A percentile compares a stretch with the other conserved stretches of the same genome.
Conservation (phyloP, 2,329 filamentous ascomycete genomes). For the Emergomyces pasteurianus region DNA sequence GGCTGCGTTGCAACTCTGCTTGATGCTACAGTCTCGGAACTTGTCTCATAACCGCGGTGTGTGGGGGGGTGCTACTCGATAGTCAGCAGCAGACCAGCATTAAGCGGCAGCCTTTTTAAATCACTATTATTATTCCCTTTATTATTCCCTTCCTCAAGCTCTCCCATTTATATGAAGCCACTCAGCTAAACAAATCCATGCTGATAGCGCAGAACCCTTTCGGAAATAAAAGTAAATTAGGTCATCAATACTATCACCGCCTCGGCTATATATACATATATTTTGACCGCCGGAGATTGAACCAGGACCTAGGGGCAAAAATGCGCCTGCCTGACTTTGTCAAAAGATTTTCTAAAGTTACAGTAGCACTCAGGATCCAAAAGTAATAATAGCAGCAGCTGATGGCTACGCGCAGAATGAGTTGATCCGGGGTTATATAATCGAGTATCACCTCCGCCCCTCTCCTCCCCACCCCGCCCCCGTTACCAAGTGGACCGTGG, state of each 20-base stretch:
- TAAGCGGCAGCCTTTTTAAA: no score
- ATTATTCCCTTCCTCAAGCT: no score
- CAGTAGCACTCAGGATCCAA: not conserved
- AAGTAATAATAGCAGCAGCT: not conserved
- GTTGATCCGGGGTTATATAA: not conserved
- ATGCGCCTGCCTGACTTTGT: not conserved
- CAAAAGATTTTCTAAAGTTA: not conserved
- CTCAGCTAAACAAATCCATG: no score
- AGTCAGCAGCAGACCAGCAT: not conserved
- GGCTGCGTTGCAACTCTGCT: not conserved
- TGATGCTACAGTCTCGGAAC: not conserved
- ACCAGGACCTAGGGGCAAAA: no score
- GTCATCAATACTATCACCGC: not conserved
- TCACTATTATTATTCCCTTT: no score
- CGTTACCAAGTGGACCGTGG: no score
- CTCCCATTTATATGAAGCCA: not conserved
- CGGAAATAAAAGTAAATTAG: not conserved
- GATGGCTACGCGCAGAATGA: not conserved
- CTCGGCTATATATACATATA: not conserved
- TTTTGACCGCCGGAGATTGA: not conserved
- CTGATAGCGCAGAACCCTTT: not conserved
- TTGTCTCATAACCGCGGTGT: not conserved
- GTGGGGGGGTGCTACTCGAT: not conserved
- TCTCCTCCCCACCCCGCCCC: not conserved
- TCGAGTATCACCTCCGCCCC: not conserved